phyloP scores from a whole-genome alignment of 345 rosid species.

The Euclidium syriacum region DNA sequence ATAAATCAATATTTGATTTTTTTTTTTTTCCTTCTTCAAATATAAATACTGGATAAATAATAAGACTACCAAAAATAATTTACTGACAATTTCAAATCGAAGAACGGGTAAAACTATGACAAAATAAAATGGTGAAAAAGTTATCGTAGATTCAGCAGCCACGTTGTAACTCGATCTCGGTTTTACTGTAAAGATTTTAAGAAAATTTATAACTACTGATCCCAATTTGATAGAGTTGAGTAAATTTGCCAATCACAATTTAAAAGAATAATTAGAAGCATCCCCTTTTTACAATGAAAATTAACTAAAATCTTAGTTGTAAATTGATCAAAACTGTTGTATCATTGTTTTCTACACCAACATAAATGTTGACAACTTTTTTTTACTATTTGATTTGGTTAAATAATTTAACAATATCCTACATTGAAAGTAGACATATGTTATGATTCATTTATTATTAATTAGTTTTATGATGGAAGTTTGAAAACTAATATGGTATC shows the following conservation, averaged over 20 bases:
- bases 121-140: no score
- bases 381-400: not conserved
- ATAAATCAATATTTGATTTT: not conserved
- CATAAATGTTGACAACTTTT: not conserved
- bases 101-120: conserved; percentile 16
- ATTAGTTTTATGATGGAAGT: no score
- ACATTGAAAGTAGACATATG: no score
- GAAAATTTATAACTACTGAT: not conserved
- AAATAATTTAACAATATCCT: no score
- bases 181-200: not conserved
- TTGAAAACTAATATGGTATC: no score
- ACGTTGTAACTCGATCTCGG: not conserved
- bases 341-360: not conserved
- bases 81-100: not conserved
- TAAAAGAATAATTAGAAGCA: no score
- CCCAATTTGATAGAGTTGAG: not conserved
- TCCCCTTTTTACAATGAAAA: no score
- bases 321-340: not conserved
- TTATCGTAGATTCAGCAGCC: not conserved
- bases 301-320: no score
- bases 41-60: not conserved
- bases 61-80: not conserved
- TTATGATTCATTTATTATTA: no score
- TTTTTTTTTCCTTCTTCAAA: not conserved
- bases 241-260: no score